phyloP scores from a whole-genome alignment of 225 moss, liverwort and hornwort genomes.

The Polytrichum formosum region DNA sequence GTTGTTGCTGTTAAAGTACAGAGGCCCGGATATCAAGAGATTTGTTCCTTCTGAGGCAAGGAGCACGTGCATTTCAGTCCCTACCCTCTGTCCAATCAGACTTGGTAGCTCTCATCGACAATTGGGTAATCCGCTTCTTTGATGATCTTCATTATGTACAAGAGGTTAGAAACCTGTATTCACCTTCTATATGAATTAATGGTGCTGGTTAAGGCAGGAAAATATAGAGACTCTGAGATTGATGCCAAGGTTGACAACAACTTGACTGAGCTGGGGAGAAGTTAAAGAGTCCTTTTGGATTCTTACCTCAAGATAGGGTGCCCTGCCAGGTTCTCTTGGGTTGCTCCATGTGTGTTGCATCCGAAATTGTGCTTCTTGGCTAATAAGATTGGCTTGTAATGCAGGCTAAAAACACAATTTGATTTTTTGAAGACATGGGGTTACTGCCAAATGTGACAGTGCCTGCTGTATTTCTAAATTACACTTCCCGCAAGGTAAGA shows the following conservation, averaged over 20 bases:
- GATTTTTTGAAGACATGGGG: constrained; percentile 77
- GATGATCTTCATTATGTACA: constrained; percentile 86
- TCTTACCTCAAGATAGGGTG: too few species aligned
- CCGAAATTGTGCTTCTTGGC: too few species aligned
- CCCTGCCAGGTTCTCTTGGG: too few species aligned
- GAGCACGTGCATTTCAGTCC: constrained; percentile 46
- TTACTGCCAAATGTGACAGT: constrained; percentile 71
- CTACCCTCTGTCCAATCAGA: constrained; percentile 66
- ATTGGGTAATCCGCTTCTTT: constrained; percentile 82
- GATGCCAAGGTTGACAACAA: too few species aligned
- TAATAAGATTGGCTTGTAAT: not conserved
- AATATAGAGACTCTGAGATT: too few species aligned
- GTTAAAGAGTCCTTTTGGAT: not conserved
- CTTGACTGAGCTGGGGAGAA: not conserved
- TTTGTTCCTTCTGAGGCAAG: constrained; percentile 63
- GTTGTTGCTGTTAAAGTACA: constrained; percentile 83
- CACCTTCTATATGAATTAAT: too few species aligned
- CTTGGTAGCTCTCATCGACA: constrained; percentile 70
- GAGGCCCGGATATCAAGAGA: constrained; percentile 83
- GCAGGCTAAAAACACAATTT: constrained; percentile 67
- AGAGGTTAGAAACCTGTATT: constrained; percentile 45
- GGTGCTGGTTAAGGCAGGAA: too few species aligned
- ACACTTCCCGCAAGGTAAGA: constrained; percentile 77
- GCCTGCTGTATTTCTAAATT: constrained; percentile 59
- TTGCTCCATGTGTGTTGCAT: too few species aligned